phyloP scores from a whole-genome alignment of 495 filamentous ascomycete species.

The Podospora appendiculata region DNA sequence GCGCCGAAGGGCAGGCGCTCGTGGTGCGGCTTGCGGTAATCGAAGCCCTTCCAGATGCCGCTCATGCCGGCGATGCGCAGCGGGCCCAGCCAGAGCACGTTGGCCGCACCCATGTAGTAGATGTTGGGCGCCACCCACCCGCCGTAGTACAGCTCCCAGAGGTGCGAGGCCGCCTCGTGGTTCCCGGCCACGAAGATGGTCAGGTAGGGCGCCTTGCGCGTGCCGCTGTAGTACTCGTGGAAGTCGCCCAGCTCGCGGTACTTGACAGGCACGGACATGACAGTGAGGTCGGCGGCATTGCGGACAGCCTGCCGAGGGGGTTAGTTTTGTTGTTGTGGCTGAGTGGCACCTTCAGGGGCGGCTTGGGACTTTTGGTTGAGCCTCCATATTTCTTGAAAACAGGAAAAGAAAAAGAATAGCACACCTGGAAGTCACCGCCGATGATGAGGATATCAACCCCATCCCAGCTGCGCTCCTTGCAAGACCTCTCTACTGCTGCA shows the following conservation, averaged over 20 bases:
- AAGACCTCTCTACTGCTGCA: constrained; percentile 56
- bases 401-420: constrained; percentile 1
- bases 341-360: too few species aligned
- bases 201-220: constrained; percentile 67
- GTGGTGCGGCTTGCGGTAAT: constrained; percentile 72
- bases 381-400: too few species aligned
- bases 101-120: constrained; percentile 90
- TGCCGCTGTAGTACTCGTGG: constrained; percentile 82
- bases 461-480: constrained; percentile 61
- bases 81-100: constrained; percentile 72
- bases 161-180: constrained; percentile 81
- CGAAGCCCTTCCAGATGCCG: constrained; percentile 85
- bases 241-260: constrained; percentile 84
- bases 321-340: constrained; percentile 15
- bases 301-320: constrained; percentile 56
- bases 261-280: constrained; percentile 78
- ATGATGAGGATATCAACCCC: constrained; percentile 79
- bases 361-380: too few species aligned
- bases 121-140: constrained; percentile 97
- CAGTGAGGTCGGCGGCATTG: constrained; percentile 76
- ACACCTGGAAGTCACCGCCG: constrained; percentile 82
- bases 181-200: constrained; percentile 93
- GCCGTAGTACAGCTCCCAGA: constrained; percentile 89
- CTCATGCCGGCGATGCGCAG: constrained; percentile 85
- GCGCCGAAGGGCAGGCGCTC: constrained; percentile 80